phyloP scores from a whole-genome alignment of 768 basidiomycete species.

The Leccinum boreale region DNA sequence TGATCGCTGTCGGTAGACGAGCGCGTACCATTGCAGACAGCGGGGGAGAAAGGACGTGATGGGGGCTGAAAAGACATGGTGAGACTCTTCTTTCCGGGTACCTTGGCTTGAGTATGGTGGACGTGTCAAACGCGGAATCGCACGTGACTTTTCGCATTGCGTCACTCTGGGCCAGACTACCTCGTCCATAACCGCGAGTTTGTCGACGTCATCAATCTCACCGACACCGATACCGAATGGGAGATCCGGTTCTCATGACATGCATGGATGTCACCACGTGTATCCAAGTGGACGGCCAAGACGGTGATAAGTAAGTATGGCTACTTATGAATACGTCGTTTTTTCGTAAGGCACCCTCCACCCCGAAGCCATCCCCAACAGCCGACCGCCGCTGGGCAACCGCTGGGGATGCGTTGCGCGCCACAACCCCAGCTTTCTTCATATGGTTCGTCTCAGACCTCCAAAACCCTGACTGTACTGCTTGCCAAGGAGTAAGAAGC shows the following conservation, averaged over 20 bases:
- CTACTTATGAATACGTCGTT: conserved; percentile 8
- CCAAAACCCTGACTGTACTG: conserved; percentile 16
- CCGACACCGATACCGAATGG: conserved; percentile 17
- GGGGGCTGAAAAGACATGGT: conserved; percentile 26
- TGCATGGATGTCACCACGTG: conserved; percentile 3
- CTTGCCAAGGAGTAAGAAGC: conserved; percentile 6
- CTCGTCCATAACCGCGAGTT: too few relatives aligned
- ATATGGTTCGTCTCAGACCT: conserved; percentile 15
- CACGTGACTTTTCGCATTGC: background rate
- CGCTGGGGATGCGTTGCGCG: too few relatives aligned
- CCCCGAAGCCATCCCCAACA: background rate
- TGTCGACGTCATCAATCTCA: conserved; percentile 14
- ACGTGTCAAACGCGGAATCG: conserved; percentile 11
- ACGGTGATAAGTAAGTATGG: conserved; percentile 12
- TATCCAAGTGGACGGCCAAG: conserved; percentile 21
- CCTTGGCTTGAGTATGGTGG: background rate
- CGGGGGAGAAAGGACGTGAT: conserved; percentile 33
- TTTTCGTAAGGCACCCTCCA: background rate
- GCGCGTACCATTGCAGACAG: conserved; percentile 23
- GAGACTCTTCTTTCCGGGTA: background rate
- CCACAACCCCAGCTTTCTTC: conserved; percentile 14
- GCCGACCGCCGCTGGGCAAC: too few relatives aligned
- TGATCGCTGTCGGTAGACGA: conserved; percentile 45
- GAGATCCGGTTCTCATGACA: background rate
- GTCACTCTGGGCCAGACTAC: too few relatives aligned